Conservation (phyloP, 768 basidiomycete species). For the Panaeolus cyanescens region DNA sequence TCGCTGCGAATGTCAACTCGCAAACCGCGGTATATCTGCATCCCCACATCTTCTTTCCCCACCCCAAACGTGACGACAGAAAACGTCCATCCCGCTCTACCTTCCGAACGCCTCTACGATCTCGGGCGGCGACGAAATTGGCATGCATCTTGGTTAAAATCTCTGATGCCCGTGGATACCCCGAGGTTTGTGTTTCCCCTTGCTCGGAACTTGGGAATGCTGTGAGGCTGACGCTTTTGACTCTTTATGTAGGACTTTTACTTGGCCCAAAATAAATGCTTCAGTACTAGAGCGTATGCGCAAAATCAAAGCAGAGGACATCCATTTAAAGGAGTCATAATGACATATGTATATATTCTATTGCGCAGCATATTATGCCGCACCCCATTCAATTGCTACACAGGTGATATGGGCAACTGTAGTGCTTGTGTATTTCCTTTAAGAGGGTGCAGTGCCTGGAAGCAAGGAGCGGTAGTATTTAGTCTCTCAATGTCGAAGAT, state of each 20-base stretch:
- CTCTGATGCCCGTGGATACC: conserved; percentile 16
- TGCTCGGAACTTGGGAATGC: not conserved
- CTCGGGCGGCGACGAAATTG: conserved; percentile 33
- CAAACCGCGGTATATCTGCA: conserved; percentile 22
- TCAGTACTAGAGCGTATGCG: conserved; percentile 28
- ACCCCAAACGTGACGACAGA: not conserved
- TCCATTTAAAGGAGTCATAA: not conserved
- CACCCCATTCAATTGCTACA: not conserved
- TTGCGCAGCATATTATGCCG: not conserved
- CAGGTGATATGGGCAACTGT: not conserved
- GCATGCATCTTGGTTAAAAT: conserved; percentile 18
- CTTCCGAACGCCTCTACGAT: conserved; percentile 38
- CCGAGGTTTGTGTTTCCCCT: conserved; percentile 12
- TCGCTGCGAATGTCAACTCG: conserved; percentile 3
- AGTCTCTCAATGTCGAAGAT: not conserved
- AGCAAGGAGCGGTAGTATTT: conserved; percentile 18
- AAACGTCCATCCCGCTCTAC: conserved; percentile 18
- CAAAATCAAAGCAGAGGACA: conserved; percentile 7
- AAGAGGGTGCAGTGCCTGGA: conserved; percentile 21
- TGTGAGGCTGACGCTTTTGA: not conserved
- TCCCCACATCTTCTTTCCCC: conserved; percentile 12
- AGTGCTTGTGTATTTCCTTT: not conserved
- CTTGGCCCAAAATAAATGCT: conserved; percentile 42
- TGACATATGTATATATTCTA: not conserved
- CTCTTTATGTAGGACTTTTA: conserved; percentile 15